These are phyloP conservation scores for Suillus plorans DNA, from an alignment of 768 basidiomycete genomes.

Conservation along the genomic window DNA sequence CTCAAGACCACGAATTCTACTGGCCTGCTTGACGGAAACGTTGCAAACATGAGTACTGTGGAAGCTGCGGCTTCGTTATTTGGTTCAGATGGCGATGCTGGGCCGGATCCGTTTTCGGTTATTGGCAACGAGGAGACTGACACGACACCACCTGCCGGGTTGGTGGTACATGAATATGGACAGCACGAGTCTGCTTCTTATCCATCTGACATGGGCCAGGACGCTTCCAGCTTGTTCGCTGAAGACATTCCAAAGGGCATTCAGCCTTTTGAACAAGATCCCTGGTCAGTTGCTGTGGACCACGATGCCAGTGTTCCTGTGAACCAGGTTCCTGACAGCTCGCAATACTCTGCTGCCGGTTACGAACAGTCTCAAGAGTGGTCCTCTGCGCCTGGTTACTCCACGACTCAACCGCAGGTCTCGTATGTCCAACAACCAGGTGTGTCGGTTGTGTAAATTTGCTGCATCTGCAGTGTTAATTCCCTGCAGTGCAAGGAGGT, in stretches of 20 bases:
- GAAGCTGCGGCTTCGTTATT: slow-evolving; percentile 85
- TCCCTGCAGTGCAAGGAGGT: slow-evolving; percentile 9
- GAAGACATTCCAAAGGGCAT: slow-evolving; percentile 28
- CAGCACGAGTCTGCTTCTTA: slow-evolving; percentile 21
- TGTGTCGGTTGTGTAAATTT: slow-evolving; percentile 15
- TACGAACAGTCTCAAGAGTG: slow-evolving; percentile 31
- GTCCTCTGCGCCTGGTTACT: slow-evolving; percentile 30
- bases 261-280: slow-evolving; percentile 24
- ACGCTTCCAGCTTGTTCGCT: slow-evolving; percentile 41
- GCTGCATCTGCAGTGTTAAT: slow-evolving; percentile 9
- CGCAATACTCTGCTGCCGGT: slow-evolving; percentile 18
- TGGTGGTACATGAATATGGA: slow-evolving; percentile 22
- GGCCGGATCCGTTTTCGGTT: slow-evolving; percentile 62
- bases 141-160: slow-evolving; percentile 23
- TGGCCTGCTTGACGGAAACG: slow-evolving; percentile 24
- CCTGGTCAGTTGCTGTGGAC: slow-evolving; percentile 26
- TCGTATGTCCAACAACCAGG: slow-evolving; percentile 20
- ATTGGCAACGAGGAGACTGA: slow-evolving; percentile 43
- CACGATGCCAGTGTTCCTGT: slow-evolving; percentile 18
- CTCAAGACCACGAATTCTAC: slow-evolving; percentile 11
- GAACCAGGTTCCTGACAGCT: slow-evolving; percentile 13
- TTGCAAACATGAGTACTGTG: slow-evolving; percentile 56
- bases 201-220: slow-evolving; percentile 32
- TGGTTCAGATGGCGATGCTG: slow-evolving; percentile 56
- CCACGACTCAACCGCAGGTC: slow-evolving; percentile 23